Percentiles rank a stretch among this genome's conserved stretches.
Evolutionary conservation across 345 rosid species (phyloP).

Genomic region (Hibiscus mutabilis): DNA sequence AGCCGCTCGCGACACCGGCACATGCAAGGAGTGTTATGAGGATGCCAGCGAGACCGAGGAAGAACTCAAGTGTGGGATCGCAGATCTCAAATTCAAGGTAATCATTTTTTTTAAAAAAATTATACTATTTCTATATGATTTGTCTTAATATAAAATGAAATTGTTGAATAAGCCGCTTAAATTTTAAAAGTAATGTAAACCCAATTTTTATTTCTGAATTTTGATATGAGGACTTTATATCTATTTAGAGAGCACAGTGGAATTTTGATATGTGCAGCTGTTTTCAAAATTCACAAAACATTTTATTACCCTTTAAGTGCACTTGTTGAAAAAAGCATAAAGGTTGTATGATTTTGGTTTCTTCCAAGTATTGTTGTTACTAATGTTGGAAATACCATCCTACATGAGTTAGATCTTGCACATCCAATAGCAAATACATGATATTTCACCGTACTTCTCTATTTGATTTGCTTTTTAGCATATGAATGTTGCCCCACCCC

Average conservation of each 20-base stretch:
- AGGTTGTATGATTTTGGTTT: not conserved
- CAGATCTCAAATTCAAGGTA: conserved; percentile 14
- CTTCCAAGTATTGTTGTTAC: conserved; percentile 79
- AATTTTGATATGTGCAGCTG: too few species aligned
- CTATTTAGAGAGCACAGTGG: too few species aligned
- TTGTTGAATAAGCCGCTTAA: not conserved
- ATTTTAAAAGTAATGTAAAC: not conserved
- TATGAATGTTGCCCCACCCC: too few species aligned
- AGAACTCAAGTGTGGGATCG: too few species aligned
- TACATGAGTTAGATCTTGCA: conserved; percentile 83
- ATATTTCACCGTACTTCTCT: not conserved
- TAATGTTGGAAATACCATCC: conserved; percentile 88
- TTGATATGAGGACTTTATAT: not conserved
- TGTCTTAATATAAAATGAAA: not conserved
- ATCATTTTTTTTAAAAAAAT: not conserved
- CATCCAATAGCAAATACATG: conserved; percentile 89
- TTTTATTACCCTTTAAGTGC: not conserved
- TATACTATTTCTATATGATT: not conserved
- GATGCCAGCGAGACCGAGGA: too few species aligned
- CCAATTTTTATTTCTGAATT: not conserved
- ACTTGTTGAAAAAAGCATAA: not conserved
- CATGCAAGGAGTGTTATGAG: too few species aligned
- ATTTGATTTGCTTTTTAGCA: not conserved
- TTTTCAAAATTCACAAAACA: not conserved
- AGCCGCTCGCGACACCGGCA: too few species aligned